Evolutionary conservation across 768 basidiomycete genomes (phyloP).

Genomic region (Suillus occidentalis): DNA sequence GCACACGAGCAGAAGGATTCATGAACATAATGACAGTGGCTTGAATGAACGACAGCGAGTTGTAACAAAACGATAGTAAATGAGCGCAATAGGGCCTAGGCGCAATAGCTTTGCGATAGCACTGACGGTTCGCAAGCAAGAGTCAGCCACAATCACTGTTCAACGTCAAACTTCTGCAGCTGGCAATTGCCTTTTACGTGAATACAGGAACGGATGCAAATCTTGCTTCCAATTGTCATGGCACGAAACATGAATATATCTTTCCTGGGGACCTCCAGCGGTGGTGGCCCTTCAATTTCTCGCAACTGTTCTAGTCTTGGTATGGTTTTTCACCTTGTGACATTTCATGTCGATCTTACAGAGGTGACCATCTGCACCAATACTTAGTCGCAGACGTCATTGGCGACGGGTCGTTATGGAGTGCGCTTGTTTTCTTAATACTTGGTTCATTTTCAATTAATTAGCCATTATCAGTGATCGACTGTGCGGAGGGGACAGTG

Average conservation of each 20-base stretch:
- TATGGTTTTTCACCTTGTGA: conserved; percentile 9
- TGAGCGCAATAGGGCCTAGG: conserved; percentile 5
- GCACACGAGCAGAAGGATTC: conserved; percentile 30
- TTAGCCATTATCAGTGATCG: conserved; percentile 56
- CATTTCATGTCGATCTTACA: not conserved
- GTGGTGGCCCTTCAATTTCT: conserved; percentile 71
- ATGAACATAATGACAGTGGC: conserved; percentile 1
- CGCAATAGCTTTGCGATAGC: conserved; percentile 2
- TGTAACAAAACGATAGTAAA: conserved; percentile 12
- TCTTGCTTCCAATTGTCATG: conserved; percentile 25
- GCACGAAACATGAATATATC: conserved; percentile 51
- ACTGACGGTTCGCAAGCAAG: conserved; percentile 9
- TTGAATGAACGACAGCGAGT: conserved; percentile 20
- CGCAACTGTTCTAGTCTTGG: conserved; percentile 73
- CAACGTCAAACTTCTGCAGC: conserved; percentile 30
- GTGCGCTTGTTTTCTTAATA: conserved; percentile 39
- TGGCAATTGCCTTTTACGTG: conserved; percentile 21
- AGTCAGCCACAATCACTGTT: conserved; percentile 16
- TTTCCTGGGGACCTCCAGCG: conserved; percentile 76
- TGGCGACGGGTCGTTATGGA: conserved; percentile 62
- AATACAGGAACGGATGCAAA: conserved; percentile 18
- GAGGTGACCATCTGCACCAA: not conserved
- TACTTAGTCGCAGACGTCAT: conserved; percentile 52
- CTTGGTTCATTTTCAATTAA: conserved; percentile 4
- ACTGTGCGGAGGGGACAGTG: conserved; percentile 80